phyloP scores from a whole-genome alignment of 768 basidiomycete species.

The Cytidiella melzeri region DNA sequence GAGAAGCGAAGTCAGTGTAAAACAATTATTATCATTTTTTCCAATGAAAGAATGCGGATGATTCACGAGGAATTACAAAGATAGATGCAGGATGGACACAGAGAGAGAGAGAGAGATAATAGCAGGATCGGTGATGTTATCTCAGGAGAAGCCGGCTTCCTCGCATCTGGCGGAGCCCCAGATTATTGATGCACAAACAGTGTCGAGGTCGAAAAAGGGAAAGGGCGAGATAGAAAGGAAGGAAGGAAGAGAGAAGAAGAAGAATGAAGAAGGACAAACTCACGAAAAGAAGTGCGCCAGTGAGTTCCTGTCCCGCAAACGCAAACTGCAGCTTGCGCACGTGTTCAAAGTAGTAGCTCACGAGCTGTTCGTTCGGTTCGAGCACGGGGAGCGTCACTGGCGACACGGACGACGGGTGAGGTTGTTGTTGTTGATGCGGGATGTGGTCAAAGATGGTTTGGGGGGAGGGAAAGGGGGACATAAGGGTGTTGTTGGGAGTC shows the following conservation, averaged over 20 bases:
- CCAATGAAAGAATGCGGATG: too few species aligned
- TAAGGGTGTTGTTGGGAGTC: too few species aligned
- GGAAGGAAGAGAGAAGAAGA: neutral
- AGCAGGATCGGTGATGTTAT: constrained; percentile 9
- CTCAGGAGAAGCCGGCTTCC: neutral
- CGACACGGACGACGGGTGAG: constrained; percentile 17
- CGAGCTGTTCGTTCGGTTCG: constrained; percentile 43
- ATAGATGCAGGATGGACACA: neutral
- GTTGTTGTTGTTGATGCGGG: constrained; percentile 13
- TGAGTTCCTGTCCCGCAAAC: constrained; percentile 56
- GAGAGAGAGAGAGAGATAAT: neutral
- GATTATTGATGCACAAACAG: neutral
- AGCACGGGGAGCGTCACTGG: constrained; percentile 30
- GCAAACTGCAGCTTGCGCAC: constrained; percentile 62
- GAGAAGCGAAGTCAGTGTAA: too few species aligned
- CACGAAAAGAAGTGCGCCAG: constrained; percentile 62
- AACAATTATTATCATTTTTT: too few species aligned
- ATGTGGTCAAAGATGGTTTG: constrained; percentile 13
- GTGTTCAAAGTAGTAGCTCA: constrained; percentile 71
- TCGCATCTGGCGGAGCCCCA: too few species aligned
- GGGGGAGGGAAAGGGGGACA: neutral
- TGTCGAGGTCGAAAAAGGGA: constrained; percentile 6
- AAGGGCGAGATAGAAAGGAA: too few species aligned
- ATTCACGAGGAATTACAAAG: neutral
- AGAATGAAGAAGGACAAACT: constrained; percentile 22